Conservation (phyloP, 148 eudicot species). For the Pouteria glomerata region DNA sequence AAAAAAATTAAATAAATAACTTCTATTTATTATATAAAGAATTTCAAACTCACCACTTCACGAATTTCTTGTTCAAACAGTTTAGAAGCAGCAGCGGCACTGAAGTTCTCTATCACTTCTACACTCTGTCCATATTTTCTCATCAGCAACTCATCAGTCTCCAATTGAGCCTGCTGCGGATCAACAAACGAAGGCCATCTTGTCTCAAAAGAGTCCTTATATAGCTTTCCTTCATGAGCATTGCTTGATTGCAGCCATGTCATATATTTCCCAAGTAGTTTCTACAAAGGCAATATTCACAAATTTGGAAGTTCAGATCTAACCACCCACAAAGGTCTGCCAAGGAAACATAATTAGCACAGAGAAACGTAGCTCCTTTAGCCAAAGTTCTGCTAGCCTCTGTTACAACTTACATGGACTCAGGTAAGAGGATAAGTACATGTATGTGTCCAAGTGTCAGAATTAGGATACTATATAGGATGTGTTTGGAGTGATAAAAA, state of each 20-base stretch:
- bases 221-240: constrained; percentile 49
- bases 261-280: constrained; percentile 55
- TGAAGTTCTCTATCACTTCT: constrained; percentile 54
- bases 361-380: background rate
- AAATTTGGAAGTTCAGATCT: constrained; percentile 6
- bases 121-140: constrained; percentile 45
- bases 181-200: constrained; percentile 61
- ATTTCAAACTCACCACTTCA: constrained; percentile 60
- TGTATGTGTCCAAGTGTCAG: too few species aligned
- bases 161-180: constrained; percentile 24
- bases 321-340: background rate
- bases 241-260: constrained; percentile 66
- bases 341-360: background rate
- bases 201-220: constrained; percentile 60
- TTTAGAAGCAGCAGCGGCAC: constrained; percentile 69
- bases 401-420: too few species aligned
- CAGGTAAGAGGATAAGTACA: too few species aligned
- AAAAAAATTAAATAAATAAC: background rate
- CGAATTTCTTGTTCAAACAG: constrained; percentile 89
- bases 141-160: constrained; percentile 26
- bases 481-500: too few species aligned
- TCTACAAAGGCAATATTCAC: constrained; percentile 33
- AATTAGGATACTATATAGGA: too few species aligned
- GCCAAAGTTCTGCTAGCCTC: background rate
- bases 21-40: background rate